Conservation (phyloP, 495 filamentous ascomycete genomes). For the Talaromyces liani region DNA sequence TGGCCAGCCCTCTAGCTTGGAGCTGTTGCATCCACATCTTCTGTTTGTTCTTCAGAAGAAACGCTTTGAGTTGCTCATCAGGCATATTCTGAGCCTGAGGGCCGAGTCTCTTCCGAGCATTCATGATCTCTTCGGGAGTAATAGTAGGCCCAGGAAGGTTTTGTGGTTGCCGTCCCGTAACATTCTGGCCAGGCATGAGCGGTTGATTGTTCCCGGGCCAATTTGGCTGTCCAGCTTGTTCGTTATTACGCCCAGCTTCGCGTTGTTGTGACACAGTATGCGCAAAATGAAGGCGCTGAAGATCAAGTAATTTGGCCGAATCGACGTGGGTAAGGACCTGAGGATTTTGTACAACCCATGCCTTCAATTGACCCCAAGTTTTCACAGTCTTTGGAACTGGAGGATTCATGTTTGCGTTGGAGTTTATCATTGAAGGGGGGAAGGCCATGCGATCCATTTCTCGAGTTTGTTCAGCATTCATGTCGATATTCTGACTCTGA, state of each 20-base stretch:
- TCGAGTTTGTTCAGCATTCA: slow-evolving; percentile 35
- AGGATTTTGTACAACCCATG: slow-evolving; percentile 48
- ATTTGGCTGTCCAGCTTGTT: slow-evolving; percentile 16
- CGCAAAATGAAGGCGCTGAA: slow-evolving; percentile 51
- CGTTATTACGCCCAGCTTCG: slow-evolving; percentile 15
- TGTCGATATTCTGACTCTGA: slow-evolving; percentile 32
- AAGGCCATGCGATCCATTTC: slow-evolving; percentile 42
- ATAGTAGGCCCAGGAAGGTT: slow-evolving; percentile 26
- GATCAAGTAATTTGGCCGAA: slow-evolving; percentile 35
- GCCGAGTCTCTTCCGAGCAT: slow-evolving; percentile 32
- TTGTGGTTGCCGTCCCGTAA: slow-evolving; percentile 22
- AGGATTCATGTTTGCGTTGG: slow-evolving; percentile 22
- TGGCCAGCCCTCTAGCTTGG: slow-evolving; percentile 20
- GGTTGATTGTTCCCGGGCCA: slow-evolving; percentile 22
- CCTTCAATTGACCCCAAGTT: slow-evolving; percentile 68
- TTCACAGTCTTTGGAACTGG: slow-evolving; percentile 54
- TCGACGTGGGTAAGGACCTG: slow-evolving; percentile 31
- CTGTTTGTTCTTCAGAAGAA: slow-evolving; percentile 31
- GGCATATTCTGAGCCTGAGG: slow-evolving; percentile 28
- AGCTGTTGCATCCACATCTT: slow-evolving; percentile 23
- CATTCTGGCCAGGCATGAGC: slow-evolving; percentile 31
- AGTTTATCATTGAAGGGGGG: slow-evolving; percentile 31
- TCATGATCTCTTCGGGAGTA: slow-evolving; percentile 38
- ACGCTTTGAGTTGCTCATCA: slow-evolving; percentile 48
- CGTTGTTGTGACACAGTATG: slow-evolving; percentile 26